A percentile compares a stretch with the other conserved stretches of the same genome.
Conservation (phyloP, 1,139 yeast genomes). For the Scheffersomyces quercinus region DNA sequence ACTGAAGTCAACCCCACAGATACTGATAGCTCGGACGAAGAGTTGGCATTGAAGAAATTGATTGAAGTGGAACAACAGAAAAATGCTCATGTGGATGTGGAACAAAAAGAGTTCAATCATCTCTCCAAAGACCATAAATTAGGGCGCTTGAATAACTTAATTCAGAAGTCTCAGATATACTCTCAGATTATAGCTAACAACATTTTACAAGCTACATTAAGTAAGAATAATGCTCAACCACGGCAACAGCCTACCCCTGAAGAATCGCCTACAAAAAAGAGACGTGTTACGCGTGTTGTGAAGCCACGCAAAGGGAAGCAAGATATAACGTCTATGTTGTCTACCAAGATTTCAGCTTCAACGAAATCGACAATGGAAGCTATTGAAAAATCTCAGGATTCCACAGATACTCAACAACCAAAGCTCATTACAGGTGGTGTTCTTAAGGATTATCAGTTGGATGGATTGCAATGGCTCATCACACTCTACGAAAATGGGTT, state of each 20-base stretch:
- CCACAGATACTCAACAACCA: slow-evolving; percentile 53
- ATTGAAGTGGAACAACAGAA: slow-evolving; percentile 2
- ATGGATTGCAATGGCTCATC: slow-evolving; percentile 88
- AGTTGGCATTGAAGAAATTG: neutral
- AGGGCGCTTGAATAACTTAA: slow-evolving; percentile 65
- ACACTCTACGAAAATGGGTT: slow-evolving; percentile 90
- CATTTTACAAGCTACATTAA: slow-evolving; percentile 50
- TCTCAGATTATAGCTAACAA: slow-evolving; percentile 82
- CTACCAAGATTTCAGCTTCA: slow-evolving; percentile 16
- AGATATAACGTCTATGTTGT: slow-evolving; percentile 28
- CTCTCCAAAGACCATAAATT: slow-evolving; percentile 49
- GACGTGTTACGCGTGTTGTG: slow-evolving; percentile 8
- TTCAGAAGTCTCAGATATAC: slow-evolving; percentile 80
- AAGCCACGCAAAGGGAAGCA: slow-evolving; percentile 7
- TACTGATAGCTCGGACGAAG: neutral
- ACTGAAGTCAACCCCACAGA: too few relatives aligned
- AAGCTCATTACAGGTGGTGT: slow-evolving; percentile 61
- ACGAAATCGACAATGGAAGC: slow-evolving; percentile 24
- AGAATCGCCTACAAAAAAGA: slow-evolving; percentile 17
- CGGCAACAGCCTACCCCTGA: slow-evolving; percentile 5
- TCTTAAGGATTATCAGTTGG: slow-evolving; percentile 81
- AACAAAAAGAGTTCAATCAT: slow-evolving; percentile 41
- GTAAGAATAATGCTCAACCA: slow-evolving; percentile 14
- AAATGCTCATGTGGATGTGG: slow-evolving; percentile 16
- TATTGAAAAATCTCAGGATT: slow-evolving; percentile 23